Conservation (phyloP, 768 basidiomycete genomes). For the Pluteus cervinus region DNA sequence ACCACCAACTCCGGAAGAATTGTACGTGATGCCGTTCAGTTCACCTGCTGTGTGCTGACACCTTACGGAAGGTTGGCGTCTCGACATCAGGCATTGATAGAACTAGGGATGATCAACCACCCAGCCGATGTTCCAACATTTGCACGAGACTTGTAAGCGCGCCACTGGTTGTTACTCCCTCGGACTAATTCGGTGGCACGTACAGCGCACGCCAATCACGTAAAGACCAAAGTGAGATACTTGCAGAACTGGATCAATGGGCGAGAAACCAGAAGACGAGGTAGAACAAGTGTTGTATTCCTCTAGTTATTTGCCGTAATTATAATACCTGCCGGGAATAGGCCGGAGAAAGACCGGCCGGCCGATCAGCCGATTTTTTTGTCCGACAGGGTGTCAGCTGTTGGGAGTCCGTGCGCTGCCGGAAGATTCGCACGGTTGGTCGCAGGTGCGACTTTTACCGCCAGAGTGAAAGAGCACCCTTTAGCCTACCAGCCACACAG, state of each 20-base stretch:
- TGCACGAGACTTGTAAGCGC: conserved; percentile 60
- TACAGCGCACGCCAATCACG: conserved; percentile 27
- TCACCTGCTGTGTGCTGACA: conserved; percentile 1
- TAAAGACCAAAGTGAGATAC: conserved; percentile 32
- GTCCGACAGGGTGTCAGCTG: no score
- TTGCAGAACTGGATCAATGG: conserved; percentile 6
- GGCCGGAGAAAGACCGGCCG: no score
- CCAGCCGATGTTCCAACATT: conserved; percentile 49
- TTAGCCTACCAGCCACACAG: no score
- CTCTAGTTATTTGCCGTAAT: no score
- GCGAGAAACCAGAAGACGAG: not conserved
- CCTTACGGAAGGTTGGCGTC: conserved; percentile 36
- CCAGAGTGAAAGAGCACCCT: no score
- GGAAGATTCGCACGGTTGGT: no score
- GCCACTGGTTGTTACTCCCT: not conserved
- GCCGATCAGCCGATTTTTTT: no score
- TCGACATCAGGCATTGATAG: conserved; percentile 57
- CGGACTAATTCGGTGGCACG: not conserved
- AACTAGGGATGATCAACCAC: conserved; percentile 50
- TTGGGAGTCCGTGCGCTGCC: no score
- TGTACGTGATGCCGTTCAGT: conserved; percentile 29
- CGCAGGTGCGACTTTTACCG: no score
- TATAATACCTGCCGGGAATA: no score
- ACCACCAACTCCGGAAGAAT: conserved; percentile 39
- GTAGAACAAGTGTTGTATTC: no score